Evolutionary conservation across 176 grass and related monocot genomes (phyloP), one percentile per base, ranked within the genome.

Genomic region (Eragrostis nindensis): DNA sequence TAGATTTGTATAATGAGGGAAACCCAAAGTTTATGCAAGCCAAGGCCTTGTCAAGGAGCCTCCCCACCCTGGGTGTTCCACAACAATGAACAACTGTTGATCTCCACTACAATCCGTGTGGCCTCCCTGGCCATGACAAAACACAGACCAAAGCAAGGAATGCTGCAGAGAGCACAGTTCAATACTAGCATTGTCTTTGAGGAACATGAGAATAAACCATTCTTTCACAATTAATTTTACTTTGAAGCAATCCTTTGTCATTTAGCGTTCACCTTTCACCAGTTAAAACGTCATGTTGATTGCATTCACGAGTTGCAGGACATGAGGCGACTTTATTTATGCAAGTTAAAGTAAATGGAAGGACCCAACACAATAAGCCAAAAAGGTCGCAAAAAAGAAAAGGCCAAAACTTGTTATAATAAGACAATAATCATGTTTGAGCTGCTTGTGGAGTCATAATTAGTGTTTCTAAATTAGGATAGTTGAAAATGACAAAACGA

Each of bases 191-290:
- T 66, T 42, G 25, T 29, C 45, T 39, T 53, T 17, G 36, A 42
- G 11, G 0, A 80, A 70, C 22, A 9, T 71, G 2, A 22, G 3
- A 24, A 11, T 61, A 2, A 24, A 61, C 8, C 12, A 54, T 24
- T 16, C 14, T 70, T 77, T 77, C 39, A 69, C 18, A 40, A 40
- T 30, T 60, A 30, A 26, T 50, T 45, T 64, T 53, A 19, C 26
- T 45, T 76, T 47, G 48, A 27, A 76, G 66, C 62, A 70, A 77
- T 43, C 12, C 0, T 60, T 67, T 48, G 5, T 39, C 68, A 68
- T 40, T 84, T 45, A 27, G 1, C 4, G 9, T 75, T 76, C 61
- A 77, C 38, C 62, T 77, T 60, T 25, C 10, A 77, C 59, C 22
- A 84, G 40, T 25, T 12, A 47, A 36, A 68, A 38, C 8, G 3